A percentile compares a stretch with the other conserved stretches of the same genome.
Evolutionary conservation across 2,329 filamentous ascomycete genomes (phyloP).

Genomic region (Diaporthe velutina): DNA sequence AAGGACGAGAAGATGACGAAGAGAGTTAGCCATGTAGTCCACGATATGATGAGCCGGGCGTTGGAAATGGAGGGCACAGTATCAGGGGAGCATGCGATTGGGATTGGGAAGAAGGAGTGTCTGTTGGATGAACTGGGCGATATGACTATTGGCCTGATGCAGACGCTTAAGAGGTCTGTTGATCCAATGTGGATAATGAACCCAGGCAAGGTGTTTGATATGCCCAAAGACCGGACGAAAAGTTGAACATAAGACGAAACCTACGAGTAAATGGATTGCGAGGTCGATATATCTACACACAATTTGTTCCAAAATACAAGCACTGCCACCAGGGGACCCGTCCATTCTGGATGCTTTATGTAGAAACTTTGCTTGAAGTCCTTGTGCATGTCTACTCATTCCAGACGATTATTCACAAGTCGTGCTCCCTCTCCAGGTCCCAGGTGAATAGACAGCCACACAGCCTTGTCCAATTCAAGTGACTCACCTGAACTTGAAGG

Average conservation of each 20-base stretch:
- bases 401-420: background rate
- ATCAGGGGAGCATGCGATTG: slow-evolving; percentile 76
- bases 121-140: slow-evolving; percentile 69
- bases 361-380: too few relatives aligned
- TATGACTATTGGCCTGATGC: slow-evolving; percentile 73
- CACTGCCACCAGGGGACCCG: background rate
- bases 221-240: slow-evolving; percentile 29
- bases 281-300: background rate
- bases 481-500: background rate
- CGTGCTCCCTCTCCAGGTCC: background rate
- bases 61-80: slow-evolving; percentile 78
- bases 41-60: slow-evolving; percentile 75
- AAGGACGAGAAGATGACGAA: slow-evolving; percentile 60
- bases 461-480: too few relatives aligned
- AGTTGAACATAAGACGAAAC: background rate
- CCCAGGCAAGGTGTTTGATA: slow-evolving; percentile 57
- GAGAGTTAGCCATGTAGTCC: slow-evolving; percentile 63
- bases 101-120: slow-evolving; percentile 63
- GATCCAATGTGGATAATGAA: slow-evolving; percentile 67
- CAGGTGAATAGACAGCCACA: background rate
- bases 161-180: slow-evolving; percentile 71
- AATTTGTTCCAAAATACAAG: background rate
- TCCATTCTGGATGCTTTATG: background rate
- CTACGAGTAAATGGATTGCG: too few relatives aligned
- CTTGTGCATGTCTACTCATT: background rate